These are phyloP conservation scores for Nymphaea colorata DNA, from an alignment of 164 flowering plant genomes.

Conservation along the genomic window DNA sequence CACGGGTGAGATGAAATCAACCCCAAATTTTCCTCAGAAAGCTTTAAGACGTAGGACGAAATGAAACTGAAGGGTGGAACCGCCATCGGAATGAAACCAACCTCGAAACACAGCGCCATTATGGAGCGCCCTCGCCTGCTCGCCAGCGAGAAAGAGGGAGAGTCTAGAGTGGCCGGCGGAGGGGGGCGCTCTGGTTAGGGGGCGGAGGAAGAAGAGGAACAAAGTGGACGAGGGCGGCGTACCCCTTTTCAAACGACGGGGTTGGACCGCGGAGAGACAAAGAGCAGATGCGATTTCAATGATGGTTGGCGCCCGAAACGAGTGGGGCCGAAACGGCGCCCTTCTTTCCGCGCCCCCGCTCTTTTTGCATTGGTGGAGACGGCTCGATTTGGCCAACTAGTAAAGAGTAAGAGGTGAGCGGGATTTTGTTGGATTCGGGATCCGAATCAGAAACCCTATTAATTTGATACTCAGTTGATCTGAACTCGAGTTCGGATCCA, in stretches of 20 bases:
- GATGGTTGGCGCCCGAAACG: neutral
- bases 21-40: neutral
- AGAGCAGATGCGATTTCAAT: neutral
- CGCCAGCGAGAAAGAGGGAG: neutral
- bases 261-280: too few relatives aligned
- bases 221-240: neutral
- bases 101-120: neutral
- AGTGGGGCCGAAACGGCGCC: neutral
- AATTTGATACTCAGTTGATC: too few relatives aligned
- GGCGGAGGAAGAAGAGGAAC: neutral
- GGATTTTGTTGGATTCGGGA: neutral
- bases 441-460: neutral
- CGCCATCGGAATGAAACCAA: too few relatives aligned
- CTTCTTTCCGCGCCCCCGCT: neutral
- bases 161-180: neutral
- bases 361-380: neutral
- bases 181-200: neutral
- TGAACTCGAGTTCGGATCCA: too few relatives aligned
- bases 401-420: neutral
- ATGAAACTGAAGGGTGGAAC: neutral
- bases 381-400: neutral
- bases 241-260: neutral
- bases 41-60: neutral
- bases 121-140: neutral
- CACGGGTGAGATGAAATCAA: neutral